Base-by-base conservation (phyloP, 2,329 filamentous ascomycete species). In the Pyrenophora seminiperda region DNA sequence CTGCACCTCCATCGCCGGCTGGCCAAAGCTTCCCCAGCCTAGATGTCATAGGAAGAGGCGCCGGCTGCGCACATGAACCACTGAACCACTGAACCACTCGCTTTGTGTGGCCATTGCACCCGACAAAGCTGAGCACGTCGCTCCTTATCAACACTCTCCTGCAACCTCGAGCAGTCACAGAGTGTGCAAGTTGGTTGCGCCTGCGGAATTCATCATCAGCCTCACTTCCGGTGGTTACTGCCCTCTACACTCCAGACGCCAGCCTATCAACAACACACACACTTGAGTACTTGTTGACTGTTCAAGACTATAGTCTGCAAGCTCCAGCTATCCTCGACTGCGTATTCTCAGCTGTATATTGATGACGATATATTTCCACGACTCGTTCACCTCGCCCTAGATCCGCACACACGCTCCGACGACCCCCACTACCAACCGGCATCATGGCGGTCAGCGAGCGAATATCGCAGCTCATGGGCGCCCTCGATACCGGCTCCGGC, bases 381-480 rank as follows among this genome's bases (percentile, higher is more conserved):
- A 46, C 47, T 44, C 37, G 46, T 47, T 24, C 41, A 42, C 59
- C 46, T 36, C 62, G 40, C 47, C 53, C 24, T 63, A 61, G 54
- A 47, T 56, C 44, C 53, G 22, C 56, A 41, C 50, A 47, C 34
- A 54, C 50, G 33, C 61, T 42, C 50, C 47, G 56, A 47, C 48
- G 13, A 22, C 43, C 19, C 39, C 43, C 32, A 19, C 37, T 27
- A 32, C 37, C 48, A 47, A 15, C 47, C 53, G 48, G 48, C 56
- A 64, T 47, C 64, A 75, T 75, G 72, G 72, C 71, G 43, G 70
- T 63, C 58, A 68, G 59, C 65, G 73, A 73, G 55, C 66, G 72
- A 40, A 70, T 78, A 70, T 71, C 73, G 45, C 73, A 75, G 59
- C 72, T 78, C 50, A 67, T 75, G 61, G 63, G 67, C 57, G 64